Conservation (phyloP, 2,329 filamentous ascomycete species). For the Dendryphion nanum region DNA sequence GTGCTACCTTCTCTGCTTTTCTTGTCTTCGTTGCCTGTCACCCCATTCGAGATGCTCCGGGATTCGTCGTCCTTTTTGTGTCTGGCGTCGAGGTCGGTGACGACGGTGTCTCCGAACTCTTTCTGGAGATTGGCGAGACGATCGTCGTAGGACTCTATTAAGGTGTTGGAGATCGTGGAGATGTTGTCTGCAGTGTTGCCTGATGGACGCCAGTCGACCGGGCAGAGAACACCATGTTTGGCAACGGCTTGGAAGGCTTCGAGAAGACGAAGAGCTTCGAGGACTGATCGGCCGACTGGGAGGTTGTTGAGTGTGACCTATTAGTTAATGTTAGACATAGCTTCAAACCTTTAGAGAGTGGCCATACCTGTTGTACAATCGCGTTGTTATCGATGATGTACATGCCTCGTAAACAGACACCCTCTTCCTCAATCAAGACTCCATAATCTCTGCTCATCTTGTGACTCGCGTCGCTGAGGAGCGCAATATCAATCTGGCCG, state of each 20-base stretch:
- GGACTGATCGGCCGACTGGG: slow-evolving; percentile 28
- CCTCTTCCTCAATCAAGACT: slow-evolving; percentile 28
- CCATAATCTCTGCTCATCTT: slow-evolving; percentile 28
- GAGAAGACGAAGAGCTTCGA: slow-evolving; percentile 28
- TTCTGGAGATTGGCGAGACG: slow-evolving; percentile 23
- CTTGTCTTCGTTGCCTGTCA: too few relatives aligned
- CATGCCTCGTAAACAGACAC: slow-evolving; percentile 27
- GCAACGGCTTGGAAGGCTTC: slow-evolving; percentile 32
- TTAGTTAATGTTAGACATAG: slow-evolving; percentile 1
- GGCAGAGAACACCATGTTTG: slow-evolving; percentile 29
- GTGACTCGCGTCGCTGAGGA: slow-evolving; percentile 29
- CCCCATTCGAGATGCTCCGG: background rate
- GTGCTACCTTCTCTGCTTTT: too few relatives aligned
- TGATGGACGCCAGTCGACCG: slow-evolving; percentile 27
- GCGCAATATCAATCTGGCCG: slow-evolving; percentile 23
- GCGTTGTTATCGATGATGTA: slow-evolving; percentile 26
- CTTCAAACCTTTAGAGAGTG: too few relatives aligned
- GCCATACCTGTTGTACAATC: slow-evolving; percentile 26
- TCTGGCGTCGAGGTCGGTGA: slow-evolving; percentile 21
- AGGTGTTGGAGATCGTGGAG: slow-evolving; percentile 23
- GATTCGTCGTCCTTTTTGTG: slow-evolving; percentile 5
- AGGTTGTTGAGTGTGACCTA: slow-evolving; percentile 29
- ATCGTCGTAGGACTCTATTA: slow-evolving; percentile 26
- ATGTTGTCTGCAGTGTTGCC: slow-evolving; percentile 14
- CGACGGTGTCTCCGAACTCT: slow-evolving; percentile 20